Conservation (phyloP, 345 rosid genomes). For the Kernera saxatilis region DNA sequence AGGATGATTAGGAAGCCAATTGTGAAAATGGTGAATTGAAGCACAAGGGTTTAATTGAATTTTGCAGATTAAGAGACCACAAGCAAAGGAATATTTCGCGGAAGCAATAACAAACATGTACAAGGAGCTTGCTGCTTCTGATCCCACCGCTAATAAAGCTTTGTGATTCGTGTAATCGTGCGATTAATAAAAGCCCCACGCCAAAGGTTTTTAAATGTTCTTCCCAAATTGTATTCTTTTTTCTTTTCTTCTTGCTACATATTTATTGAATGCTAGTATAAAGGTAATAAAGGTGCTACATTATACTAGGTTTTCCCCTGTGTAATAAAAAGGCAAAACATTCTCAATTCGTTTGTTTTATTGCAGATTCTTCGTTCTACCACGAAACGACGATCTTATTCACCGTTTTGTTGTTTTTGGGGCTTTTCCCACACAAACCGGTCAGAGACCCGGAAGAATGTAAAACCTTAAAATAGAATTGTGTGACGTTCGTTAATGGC, state of each 20-base stretch:
- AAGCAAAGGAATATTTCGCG: slow-evolving; percentile 76
- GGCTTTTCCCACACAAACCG: neutral
- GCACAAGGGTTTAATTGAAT: neutral
- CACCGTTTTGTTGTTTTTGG: neutral
- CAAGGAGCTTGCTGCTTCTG: slow-evolving; percentile 51
- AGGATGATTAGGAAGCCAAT: neutral
- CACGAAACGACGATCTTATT: neutral
- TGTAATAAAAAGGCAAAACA: neutral
- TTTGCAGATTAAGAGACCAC: slow-evolving; percentile 88
- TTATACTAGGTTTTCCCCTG: neutral
- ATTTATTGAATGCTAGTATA: slow-evolving; percentile 11
- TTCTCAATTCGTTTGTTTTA: neutral
- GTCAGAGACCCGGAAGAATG: neutral
- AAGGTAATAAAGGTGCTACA: slow-evolving; percentile 21
- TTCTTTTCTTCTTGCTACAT: neutral
- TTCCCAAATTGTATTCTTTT: slow-evolving; percentile 5
- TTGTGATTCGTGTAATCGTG: slow-evolving; percentile 4
- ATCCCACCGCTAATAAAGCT: slow-evolving; percentile 40
- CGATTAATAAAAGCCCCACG: neutral
- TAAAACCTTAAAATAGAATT: no score
- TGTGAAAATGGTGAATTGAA: neutral
- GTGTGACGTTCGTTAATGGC: no score
- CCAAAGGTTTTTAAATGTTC: neutral
- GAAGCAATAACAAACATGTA: slow-evolving; percentile 73
- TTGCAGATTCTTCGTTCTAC: neutral